Evolutionary conservation across 1,139 yeast species (phyloP).

Genomic region (Kodamaea plutei): DNA sequence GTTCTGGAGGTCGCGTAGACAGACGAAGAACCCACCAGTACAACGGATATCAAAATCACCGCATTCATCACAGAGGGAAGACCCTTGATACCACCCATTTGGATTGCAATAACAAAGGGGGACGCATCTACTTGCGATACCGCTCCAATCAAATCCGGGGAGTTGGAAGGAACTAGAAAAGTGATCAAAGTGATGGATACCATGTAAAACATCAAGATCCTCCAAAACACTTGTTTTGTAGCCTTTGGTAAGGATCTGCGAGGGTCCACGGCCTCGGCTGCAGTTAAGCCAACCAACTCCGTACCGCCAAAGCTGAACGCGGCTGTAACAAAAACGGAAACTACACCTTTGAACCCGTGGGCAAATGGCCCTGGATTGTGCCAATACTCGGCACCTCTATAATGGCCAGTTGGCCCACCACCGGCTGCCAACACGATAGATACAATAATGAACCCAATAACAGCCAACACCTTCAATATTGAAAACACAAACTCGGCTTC

Average conservation of each 20-base stretch:
- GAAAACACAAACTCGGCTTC: slow-evolving; percentile 34
- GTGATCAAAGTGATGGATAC: slow-evolving; percentile 29
- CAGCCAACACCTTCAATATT: slow-evolving; percentile 29
- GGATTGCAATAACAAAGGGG: slow-evolving; percentile 56
- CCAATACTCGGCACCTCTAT: slow-evolving; percentile 26
- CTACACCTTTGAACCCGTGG: slow-evolving; percentile 42
- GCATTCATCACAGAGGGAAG: slow-evolving; percentile 70
- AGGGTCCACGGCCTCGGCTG: slow-evolving; percentile 41
- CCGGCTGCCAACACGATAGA: slow-evolving; percentile 31
- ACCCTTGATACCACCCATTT: slow-evolving; percentile 52
- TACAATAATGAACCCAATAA: slow-evolving; percentile 28
- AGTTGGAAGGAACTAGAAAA: slow-evolving; percentile 33
- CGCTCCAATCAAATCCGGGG: slow-evolving; percentile 28
- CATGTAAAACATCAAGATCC: slow-evolving; percentile 33
- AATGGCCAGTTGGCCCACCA: slow-evolving; percentile 27
- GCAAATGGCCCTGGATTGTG: slow-evolving; percentile 32
- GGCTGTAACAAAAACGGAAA: slow-evolving; percentile 50
- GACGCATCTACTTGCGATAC: slow-evolving; percentile 49
- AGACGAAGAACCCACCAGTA: slow-evolving; percentile 40
- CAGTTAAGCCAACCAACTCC: slow-evolving; percentile 39
- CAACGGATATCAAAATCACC: slow-evolving; percentile 64
- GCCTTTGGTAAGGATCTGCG: slow-evolving; percentile 37
- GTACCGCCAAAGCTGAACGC: slow-evolving; percentile 57
- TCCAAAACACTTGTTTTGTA: slow-evolving; percentile 36
- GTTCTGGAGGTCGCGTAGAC: slow-evolving; percentile 27